Evolutionary conservation across 768 basidiomycete genomes (phyloP).

Genomic region (Saitozyma podzolica): DNA sequence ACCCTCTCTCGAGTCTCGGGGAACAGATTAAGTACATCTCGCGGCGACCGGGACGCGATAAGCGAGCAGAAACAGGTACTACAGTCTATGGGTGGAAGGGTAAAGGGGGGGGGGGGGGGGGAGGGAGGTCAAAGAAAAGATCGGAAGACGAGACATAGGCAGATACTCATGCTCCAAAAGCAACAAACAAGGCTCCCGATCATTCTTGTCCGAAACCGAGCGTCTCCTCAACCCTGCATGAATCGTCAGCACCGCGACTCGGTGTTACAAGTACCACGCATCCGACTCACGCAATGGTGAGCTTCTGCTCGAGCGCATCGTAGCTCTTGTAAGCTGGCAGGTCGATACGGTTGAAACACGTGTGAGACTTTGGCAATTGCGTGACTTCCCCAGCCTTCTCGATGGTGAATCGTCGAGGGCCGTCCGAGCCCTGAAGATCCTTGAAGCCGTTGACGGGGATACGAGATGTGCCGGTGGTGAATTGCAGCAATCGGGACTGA

Average conservation of each 20-base stretch:
- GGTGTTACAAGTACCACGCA: slow-evolving; percentile 4
- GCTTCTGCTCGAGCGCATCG: slow-evolving; percentile 87
- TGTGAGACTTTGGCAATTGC: slow-evolving; percentile 94
- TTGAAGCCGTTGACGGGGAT: slow-evolving; percentile 95
- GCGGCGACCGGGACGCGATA: too few species aligned
- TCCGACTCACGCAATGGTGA: slow-evolving; percentile 66
- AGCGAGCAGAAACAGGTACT: too few species aligned
- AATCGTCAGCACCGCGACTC: slow-evolving; percentile 11
- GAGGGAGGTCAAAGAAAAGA: not conserved
- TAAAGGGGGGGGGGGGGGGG: not conserved
- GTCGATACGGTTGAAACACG: slow-evolving; percentile 88
- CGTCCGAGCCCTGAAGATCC: slow-evolving; percentile 96
- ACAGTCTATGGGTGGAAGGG: not conserved
- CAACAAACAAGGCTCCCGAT: too few species aligned
- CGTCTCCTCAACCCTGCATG: slow-evolving; percentile 64
- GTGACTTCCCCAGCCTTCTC: slow-evolving; percentile 97
- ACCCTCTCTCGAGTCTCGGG: too few species aligned
- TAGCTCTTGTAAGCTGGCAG: slow-evolving; percentile 98
- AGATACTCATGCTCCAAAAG: too few species aligned
- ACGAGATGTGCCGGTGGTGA: slow-evolving; percentile 87
- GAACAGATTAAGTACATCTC: too few species aligned
- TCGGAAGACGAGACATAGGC: not conserved
- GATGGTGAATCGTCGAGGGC: slow-evolving; percentile 92
- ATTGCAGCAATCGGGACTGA: slow-evolving; percentile 73
- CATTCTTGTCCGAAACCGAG: slow-evolving; percentile 93